phyloP scores from a whole-genome alignment of 2,329 filamentous ascomycete genomes.

The Septoria petroselini region DNA sequence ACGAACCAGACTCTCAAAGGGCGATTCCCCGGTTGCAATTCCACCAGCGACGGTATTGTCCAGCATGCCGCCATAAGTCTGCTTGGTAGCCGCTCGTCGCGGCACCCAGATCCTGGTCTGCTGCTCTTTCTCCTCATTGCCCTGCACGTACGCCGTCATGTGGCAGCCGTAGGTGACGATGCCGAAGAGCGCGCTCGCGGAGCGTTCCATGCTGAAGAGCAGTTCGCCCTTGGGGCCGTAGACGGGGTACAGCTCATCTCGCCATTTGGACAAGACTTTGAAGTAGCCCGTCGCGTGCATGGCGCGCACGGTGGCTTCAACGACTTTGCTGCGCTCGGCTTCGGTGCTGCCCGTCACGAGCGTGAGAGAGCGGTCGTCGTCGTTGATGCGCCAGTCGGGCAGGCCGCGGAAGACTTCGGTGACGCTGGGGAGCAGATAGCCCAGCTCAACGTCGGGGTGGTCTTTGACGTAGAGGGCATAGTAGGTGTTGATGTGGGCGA shows the following conservation, averaged over 20 bases:
- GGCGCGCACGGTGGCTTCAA: slow-evolving; percentile 59
- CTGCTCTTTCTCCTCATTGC: slow-evolving; percentile 41
- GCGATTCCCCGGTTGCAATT: slow-evolving; percentile 74
- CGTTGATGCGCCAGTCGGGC: slow-evolving; percentile 61
- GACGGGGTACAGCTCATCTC: slow-evolving; percentile 75
- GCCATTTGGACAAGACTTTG: slow-evolving; percentile 71
- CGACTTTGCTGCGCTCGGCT: slow-evolving; percentile 58
- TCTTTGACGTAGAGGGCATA: slow-evolving; percentile 65
- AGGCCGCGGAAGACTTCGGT: slow-evolving; percentile 56
- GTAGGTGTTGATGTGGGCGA: slow-evolving; percentile 47
- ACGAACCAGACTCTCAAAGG: slow-evolving; percentile 76
- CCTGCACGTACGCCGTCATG: slow-evolving; percentile 64
- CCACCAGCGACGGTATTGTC: slow-evolving; percentile 93
- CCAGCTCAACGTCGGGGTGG: slow-evolving; percentile 59
- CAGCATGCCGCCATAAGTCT: slow-evolving; percentile 85
- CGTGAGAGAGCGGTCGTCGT: slow-evolving; percentile 59
- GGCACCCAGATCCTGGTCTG: slow-evolving; percentile 83
- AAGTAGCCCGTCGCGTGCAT: slow-evolving; percentile 73
- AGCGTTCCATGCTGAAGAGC: slow-evolving; percentile 74
- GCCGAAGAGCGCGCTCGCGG: slow-evolving; percentile 70
- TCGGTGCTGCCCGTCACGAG: slow-evolving; percentile 57
- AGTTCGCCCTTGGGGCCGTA: slow-evolving; percentile 60
- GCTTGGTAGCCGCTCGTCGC: slow-evolving; percentile 69
- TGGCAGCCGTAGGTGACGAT: slow-evolving; percentile 74
- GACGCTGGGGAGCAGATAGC: slow-evolving; percentile 60